A percentile compares a stretch with the other conserved stretches of the same genome.
phyloP scores from a whole-genome alignment of 305 asterid species.

The Andrographis paniculata region DNA sequence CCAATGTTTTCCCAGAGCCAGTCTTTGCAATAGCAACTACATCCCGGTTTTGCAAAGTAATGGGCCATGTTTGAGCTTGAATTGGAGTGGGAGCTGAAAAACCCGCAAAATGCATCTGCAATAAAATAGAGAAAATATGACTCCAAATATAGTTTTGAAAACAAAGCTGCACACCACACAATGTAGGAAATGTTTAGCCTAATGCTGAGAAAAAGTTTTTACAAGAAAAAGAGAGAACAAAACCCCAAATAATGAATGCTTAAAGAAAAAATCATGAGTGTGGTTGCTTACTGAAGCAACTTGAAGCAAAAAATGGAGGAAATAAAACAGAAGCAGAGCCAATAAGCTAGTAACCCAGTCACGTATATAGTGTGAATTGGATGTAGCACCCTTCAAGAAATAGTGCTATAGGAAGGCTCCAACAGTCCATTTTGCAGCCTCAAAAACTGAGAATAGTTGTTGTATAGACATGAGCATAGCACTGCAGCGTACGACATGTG shows the following conservation, averaged over 20 bases:
- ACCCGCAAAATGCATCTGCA: constrained; percentile 78
- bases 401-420: constrained; percentile 82
- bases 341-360: constrained; percentile 82
- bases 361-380: constrained; percentile 69
- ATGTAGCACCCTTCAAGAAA: constrained; percentile 78
- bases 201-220: constrained; percentile 12
- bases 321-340: constrained; percentile 82
- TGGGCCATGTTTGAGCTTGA: constrained; percentile 98
- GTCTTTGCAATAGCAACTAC: constrained; percentile 99
- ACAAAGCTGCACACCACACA: constrained; percentile 16
- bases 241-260: constrained; percentile 25
- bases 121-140: constrained; percentile 23
- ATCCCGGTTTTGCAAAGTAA: constrained; percentile 69
- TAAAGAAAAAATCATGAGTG: constrained; percentile 51
- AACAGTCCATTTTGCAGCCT: constrained; percentile 93
- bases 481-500: constrained; percentile 99
- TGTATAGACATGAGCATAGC: constrained; percentile 78
- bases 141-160: constrained; percentile 9
- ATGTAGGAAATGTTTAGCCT: constrained; percentile 18
- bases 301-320: constrained; percentile 81
- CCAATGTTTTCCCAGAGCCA: constrained; percentile 95
- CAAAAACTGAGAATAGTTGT: constrained; percentile 80
- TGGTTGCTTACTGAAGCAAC: constrained; percentile 99
- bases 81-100: constrained; percentile 92
- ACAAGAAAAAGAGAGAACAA: constrained; percentile 20